These are phyloP conservation scores for Volvariella surrecta DNA, from an alignment of 1,284 basidiomycete genomes.

Conservation along the genomic window DNA sequence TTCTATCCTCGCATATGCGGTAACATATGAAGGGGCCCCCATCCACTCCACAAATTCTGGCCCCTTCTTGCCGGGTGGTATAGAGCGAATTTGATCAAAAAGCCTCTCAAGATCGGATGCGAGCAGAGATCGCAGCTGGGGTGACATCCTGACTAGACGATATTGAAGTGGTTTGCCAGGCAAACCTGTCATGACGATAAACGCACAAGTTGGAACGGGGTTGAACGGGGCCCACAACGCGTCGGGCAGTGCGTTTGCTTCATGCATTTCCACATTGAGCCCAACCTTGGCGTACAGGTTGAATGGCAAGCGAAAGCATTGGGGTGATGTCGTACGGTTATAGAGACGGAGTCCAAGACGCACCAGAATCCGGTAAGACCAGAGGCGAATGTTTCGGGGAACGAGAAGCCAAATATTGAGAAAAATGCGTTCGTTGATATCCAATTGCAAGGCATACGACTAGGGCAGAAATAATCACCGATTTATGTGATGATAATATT, in stretches of 20 bases:
- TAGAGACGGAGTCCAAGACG: background rate
- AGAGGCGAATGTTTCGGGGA: background rate
- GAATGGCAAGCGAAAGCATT: background rate
- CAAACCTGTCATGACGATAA: background rate
- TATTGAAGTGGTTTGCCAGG: too few species aligned
- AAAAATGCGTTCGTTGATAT: too few species aligned
- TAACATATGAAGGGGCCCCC: too few species aligned
- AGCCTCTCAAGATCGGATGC: background rate
- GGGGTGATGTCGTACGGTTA: background rate
- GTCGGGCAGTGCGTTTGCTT: background rate
- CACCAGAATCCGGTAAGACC: background rate
- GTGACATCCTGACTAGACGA: too few species aligned
- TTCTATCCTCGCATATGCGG: too few species aligned
- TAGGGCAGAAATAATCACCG: too few species aligned
- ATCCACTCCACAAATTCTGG: too few species aligned
- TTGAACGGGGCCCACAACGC: background rate
- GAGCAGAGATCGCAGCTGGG: background rate
- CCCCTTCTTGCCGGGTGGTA: too few species aligned
- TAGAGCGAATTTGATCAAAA: too few species aligned
- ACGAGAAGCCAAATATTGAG: background rate
- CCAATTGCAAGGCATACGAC: too few species aligned
- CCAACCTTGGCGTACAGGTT: background rate
- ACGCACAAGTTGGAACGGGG: background rate
- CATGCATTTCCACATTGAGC: background rate
- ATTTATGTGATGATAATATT: too few species aligned